Evolutionary conservation across 441 rosid genomes (phyloP), one percentile per base, ranked within the genome.

Genomic region (Populus hybrid): DNA sequence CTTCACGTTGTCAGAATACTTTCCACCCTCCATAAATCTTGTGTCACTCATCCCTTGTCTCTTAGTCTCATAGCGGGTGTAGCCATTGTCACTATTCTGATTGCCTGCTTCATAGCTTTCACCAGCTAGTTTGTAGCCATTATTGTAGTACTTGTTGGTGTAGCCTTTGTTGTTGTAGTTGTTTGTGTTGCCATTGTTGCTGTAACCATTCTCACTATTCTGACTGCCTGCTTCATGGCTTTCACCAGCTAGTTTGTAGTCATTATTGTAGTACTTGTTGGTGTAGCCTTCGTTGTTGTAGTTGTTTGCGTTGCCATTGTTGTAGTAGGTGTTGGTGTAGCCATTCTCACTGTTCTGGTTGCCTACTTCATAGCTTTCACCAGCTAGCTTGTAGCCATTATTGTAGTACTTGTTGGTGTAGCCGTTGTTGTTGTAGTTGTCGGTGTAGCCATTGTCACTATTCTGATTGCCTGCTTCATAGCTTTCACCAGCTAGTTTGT

Each of bases 11-110:
- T 87, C 35, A 67, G 68, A 89, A 76, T 86, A 88, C 86, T 83
- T 91, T 8, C 97, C 95, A 26, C 86, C 86, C 77, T 83, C 92
- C 84, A 90, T 3, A 78, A 76, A 88, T 81, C 92, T 89, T 10
- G 96, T 93, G 81, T 93, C 92, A 20, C 94, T 93, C 92, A 89
- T 87, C 72, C 96, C 95, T 82, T 91, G 86, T 70, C 81, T 83
- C 83, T 84, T 38, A 4, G 66, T 69, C 23, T 63, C 80, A 10
- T 26, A 70, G 28, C 66, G 63, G 0, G 20, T 74, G 69, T 80
- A 24, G 34, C 40, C 38, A 67, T 26, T 67, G 21, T 16, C 38
- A 10, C 38, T 20, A 2, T 53, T 24, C 10, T 28, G 64, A 9
- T 50, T 18, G 34, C 34, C 61, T 28, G 61, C 12, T 18, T 50